Base-by-base conservation (phyloP, 2,329 filamentous ascomycete genomes). In the Aschersonia sp. region DNA sequence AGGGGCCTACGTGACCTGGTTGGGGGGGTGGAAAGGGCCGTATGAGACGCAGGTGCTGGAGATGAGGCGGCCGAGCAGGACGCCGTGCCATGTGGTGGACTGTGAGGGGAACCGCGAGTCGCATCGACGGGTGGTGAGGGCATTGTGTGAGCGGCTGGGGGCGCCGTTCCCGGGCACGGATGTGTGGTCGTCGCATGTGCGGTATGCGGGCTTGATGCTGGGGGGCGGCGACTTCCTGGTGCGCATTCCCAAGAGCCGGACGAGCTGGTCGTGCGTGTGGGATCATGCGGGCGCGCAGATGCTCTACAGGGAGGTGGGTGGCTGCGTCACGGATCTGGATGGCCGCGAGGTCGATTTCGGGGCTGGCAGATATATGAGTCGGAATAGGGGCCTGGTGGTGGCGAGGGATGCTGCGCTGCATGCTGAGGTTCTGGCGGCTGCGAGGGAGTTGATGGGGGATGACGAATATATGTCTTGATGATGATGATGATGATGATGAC, bases 281-380 rank as follows among this genome's bases (percentile, higher is more conserved):
- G 75, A 79, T 51, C 75, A 79, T 51, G 75, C 75, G 0, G 75
- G 75, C 5, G 74, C 74, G 1, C 76, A 78, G 67, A 61, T 79
- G 49, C 61, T 78, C 31, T 72, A 76, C 48, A 69, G 73, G 48
- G 75, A 79, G 59, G 61, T 71, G 1, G 75, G 75, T 1, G 75
- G 75, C 28, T 64, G 61, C 48, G 64, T 78, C 44, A 77, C 73
- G 0, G 75, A 79, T 47, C 60, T 68, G 47, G 62, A 68, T 20
- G 65, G 64, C 5, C 53, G 52, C 43, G 47, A 51, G 1, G 59
- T 66, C 3, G 61, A 68, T 40, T 67, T 67, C 53, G 59, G 59
- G 29, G 60, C 58, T 1, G 65, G 65, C 1, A 56, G 65, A 43
- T 55, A 58, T 9, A 44, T 68, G 53, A 53, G 49, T 43, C 56